Conservation (phyloP, 768 basidiomycete genomes). For the Butyriboletus loyo region DNA sequence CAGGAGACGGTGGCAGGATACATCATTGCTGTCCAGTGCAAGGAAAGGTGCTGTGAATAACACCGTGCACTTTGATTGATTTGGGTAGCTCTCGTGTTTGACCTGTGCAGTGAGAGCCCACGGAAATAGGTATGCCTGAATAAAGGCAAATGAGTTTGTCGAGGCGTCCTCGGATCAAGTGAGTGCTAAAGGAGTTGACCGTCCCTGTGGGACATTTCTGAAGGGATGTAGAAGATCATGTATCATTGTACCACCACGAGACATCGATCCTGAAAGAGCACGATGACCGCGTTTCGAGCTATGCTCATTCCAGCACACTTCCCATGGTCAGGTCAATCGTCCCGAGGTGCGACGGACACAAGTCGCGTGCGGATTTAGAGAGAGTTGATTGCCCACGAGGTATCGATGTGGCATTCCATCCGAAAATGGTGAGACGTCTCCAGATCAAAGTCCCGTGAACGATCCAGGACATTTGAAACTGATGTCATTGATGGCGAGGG, state of each 20-base stretch:
- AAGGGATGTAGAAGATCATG: neutral
- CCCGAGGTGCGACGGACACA: neutral
- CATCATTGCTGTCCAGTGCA: constrained; percentile 1
- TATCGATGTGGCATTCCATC: neutral
- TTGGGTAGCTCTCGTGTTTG: neutral
- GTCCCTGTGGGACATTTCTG: neutral
- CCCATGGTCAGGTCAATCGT: constrained; percentile 17
- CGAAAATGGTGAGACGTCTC: neutral
- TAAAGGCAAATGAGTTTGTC: neutral
- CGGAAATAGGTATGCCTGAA: neutral
- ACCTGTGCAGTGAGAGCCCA: neutral
- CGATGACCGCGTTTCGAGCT: neutral
- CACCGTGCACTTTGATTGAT: neutral
- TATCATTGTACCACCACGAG: constrained; percentile 2
- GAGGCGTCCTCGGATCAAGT: constrained; percentile 13
- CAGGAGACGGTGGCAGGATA: neutral
- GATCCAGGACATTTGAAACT: constrained; percentile 11
- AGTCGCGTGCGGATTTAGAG: constrained; percentile 9
- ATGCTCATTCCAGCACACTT: neutral
- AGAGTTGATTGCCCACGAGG: neutral
- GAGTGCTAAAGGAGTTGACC: neutral
- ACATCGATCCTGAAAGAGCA: constrained; percentile 3
- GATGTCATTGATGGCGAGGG: constrained; percentile 4
- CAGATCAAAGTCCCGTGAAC: constrained; percentile 1
- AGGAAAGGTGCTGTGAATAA: neutral